Evolutionary conservation across 768 basidiomycete species (phyloP).

Genomic region (Tephrocybe sp.): DNA sequence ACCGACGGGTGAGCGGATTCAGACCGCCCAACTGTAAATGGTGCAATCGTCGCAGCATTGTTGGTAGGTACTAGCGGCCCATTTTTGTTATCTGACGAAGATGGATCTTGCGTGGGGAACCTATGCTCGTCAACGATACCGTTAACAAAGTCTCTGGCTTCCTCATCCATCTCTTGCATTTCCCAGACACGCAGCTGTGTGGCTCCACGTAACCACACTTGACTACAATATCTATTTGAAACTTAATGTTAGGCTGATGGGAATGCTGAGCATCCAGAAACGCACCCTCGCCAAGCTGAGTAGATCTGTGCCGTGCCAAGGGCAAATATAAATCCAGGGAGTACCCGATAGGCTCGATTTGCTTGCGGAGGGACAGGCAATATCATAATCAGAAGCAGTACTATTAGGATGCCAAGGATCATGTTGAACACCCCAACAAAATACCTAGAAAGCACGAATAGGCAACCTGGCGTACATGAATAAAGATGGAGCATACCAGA

Average conservation of each 20-base stretch:
- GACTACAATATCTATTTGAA: slow-evolving; percentile 28
- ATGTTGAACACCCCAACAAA: slow-evolving; percentile 22
- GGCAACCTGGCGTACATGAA: neutral
- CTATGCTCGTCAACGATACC: slow-evolving; percentile 12
- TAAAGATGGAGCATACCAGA: slow-evolving; percentile 23
- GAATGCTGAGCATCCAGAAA: neutral
- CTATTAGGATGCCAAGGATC: slow-evolving; percentile 23
- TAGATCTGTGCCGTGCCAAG: slow-evolving; percentile 31
- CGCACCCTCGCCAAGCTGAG: slow-evolving; percentile 30
- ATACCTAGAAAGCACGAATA: slow-evolving; percentile 22
- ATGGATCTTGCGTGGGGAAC: neutral
- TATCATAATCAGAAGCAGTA: slow-evolving; percentile 24
- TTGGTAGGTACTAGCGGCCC: neutral
- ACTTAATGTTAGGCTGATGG: neutral
- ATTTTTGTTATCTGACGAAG: neutral
- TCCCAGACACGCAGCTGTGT: slow-evolving; percentile 38
- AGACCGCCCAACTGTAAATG: slow-evolving; percentile 12
- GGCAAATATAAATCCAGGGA: slow-evolving; percentile 24
- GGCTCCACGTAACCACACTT: slow-evolving; percentile 30
- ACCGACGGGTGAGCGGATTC: neutral
- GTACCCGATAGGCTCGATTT: slow-evolving; percentile 29
- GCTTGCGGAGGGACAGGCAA: slow-evolving; percentile 21
- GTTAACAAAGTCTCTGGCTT: slow-evolving; percentile 20
- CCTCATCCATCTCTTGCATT: slow-evolving; percentile 27
- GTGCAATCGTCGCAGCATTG: slow-evolving; percentile 17